Base-by-base conservation (phyloP, 2,329 filamentous ascomycete species). In the Neophaeococcomyces mojaviensis region DNA sequence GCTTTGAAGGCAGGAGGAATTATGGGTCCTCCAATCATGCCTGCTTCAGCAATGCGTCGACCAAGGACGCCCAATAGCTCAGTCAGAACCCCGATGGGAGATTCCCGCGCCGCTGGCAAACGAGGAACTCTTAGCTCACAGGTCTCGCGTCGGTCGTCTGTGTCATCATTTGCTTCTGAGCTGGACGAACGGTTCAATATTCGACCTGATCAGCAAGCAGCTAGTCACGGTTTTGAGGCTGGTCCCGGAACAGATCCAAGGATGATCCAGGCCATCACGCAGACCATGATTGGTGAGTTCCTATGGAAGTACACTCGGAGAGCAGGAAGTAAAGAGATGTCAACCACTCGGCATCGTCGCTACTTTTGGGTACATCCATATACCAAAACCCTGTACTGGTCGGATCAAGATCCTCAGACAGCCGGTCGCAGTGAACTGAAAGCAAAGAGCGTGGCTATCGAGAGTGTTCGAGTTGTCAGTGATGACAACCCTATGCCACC, bases 291-390 rank as follows among this genome's bases (percentile, higher is more conserved):
- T 61, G 92, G 92, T 46, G 92, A 98, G 64, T 97, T 90, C 64
- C 74, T 98, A 33, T 98, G 92, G 92, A 98, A 98, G 65, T 98
- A 98, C 67, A 98, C 92, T 0, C 84, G 92, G 59, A 95, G 92
- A 70, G 77, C 89, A 49, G 89, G 88, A n/a, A 83, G 90, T 19
- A 85, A 82, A 45, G 86, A 88, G 52, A 81, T 94, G 67, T 97
- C 89, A 0, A 84, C 82, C 57, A 94, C 89, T 46, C 80, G 92
- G 43, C 92, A 98, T 66, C 81, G 87, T 51, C 82, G 92, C 26
- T 98, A 96, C 73, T 98, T 98, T 76, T 98, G 92, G 92, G 87
- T 98, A 18, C 92, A 98, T 62, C 92, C 92, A 0, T 98, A 97
- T 67, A 98, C 90, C 2, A 80, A 89, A 40, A 96, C 90, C 4